Conservation (phyloP, 2,329 filamentous ascomycete species). For the Dothiorella sarmentorum region DNA sequence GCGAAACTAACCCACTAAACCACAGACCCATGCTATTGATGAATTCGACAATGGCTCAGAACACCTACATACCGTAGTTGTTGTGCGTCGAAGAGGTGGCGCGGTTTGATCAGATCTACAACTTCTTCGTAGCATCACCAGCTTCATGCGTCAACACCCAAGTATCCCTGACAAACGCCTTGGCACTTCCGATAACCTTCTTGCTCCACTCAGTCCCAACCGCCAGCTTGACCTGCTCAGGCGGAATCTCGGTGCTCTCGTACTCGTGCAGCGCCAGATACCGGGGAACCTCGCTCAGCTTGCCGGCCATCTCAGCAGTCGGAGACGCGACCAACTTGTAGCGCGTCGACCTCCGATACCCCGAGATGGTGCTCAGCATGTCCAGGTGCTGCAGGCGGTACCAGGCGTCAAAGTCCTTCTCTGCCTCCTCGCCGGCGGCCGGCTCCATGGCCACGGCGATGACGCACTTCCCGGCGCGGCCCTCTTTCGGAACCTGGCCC, state of each 20-base stretch:
- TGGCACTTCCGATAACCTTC: slow-evolving; percentile 22
- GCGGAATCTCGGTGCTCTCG: slow-evolving; percentile 23
- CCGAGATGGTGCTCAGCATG: slow-evolving; percentile 21
- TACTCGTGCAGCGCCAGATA: slow-evolving; percentile 29
- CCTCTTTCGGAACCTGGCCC: slow-evolving; percentile 1
- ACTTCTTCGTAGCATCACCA: background rate
- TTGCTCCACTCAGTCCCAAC: slow-evolving; percentile 26
- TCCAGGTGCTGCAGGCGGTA: slow-evolving; percentile 24
- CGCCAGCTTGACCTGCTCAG: slow-evolving; percentile 22
- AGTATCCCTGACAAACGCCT: slow-evolving; percentile 5
- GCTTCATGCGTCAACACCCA: background rate
- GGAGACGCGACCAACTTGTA: slow-evolving; percentile 4
- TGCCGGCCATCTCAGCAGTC: background rate
- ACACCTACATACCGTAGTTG: no score
- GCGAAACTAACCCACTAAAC: background rate
- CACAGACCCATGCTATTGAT: slow-evolving; percentile 8
- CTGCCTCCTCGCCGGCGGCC: background rate
- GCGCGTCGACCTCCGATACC: slow-evolving; percentile 21
- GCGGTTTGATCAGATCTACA: background rate
- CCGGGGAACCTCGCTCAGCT: slow-evolving; percentile 17
- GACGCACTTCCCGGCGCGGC: background rate
- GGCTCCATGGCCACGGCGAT: slow-evolving; percentile 8
- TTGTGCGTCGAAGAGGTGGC: background rate
- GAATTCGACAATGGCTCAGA: background rate
- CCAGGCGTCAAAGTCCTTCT: slow-evolving; percentile 25